These are phyloP conservation scores for Talaromyces atroroseus DNA, from an alignment of 2,329 filamentous ascomycete genomes.

Conservation along the genomic window DNA sequence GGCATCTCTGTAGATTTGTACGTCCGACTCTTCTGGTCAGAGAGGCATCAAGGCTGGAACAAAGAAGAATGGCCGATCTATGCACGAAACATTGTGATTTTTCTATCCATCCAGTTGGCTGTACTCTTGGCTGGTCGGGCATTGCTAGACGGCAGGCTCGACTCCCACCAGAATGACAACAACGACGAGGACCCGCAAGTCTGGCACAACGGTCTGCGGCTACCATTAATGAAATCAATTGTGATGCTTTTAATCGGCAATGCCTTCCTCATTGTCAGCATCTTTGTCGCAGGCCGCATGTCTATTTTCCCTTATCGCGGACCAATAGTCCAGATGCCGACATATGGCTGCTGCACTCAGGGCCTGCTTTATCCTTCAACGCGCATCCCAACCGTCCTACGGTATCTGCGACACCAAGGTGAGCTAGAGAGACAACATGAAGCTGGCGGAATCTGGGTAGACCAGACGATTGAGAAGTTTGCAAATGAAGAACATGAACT, in stretches of 20 bases:
- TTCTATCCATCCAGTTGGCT: constrained; percentile 27
- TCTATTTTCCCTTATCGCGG: constrained; percentile 31
- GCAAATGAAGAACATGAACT: constrained; percentile 34
- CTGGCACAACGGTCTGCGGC: constrained; percentile 3
- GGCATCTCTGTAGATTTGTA: constrained; percentile 34
- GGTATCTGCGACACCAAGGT: not conserved
- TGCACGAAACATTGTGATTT: not conserved
- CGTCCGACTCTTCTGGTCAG: constrained; percentile 44
- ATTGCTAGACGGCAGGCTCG: constrained; percentile 11
- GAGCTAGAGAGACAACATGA: constrained; percentile 28
- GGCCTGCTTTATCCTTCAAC: constrained; percentile 38
- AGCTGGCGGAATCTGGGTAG: constrained; percentile 29
- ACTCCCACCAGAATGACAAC: not conserved
- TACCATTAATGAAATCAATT: constrained; percentile 20
- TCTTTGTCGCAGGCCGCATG: constrained; percentile 38
- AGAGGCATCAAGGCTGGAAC: constrained; percentile 43
- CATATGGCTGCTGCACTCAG: constrained; percentile 42
- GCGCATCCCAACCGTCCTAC: constrained; percentile 14
- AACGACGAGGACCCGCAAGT: not conserved
- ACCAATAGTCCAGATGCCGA: constrained; percentile 37
- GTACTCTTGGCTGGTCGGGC: constrained; percentile 11
- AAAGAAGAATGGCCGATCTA: constrained; percentile 37
- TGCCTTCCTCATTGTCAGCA: constrained; percentile 23
- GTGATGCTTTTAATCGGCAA: constrained; percentile 23
- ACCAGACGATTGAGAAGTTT: constrained; percentile 38